These are phyloP conservation scores for Xylaria castorea DNA, from an alignment of 495 filamentous ascomycete genomes.

Conservation along the genomic window DNA sequence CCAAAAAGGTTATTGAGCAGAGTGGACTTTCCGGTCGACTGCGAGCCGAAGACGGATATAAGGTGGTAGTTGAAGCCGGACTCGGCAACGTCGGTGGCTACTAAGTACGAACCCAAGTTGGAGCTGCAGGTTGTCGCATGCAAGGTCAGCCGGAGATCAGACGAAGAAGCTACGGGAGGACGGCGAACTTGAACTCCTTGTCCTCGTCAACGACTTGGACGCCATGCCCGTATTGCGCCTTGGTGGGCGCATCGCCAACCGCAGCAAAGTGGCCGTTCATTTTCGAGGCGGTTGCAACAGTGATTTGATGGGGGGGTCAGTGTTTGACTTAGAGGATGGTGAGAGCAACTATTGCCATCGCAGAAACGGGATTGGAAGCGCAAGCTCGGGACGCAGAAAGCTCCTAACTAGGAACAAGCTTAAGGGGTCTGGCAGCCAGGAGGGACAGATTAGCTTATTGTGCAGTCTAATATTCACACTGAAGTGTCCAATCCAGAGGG, in stretches of 20 bases:
- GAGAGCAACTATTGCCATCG: conserved; percentile 33
- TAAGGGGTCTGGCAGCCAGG: conserved; percentile 13
- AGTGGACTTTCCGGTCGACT: conserved; percentile 98
- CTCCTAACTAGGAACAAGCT: conserved; percentile 20
- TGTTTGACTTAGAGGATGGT: conserved; percentile 30
- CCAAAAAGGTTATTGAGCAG: conserved; percentile 95
- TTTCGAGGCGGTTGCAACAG: conserved; percentile 34
- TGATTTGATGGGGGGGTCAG: not conserved
- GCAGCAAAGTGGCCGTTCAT: conserved; percentile 91
- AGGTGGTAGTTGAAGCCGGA: conserved; percentile 98
- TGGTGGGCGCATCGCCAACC: conserved; percentile 69
- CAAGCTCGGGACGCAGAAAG: conserved; percentile 22
- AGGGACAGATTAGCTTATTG: conserved; percentile 12
- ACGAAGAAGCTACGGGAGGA: conserved; percentile 23
- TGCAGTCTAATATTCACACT: conserved; percentile 16
- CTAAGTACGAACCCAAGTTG: conserved; percentile 81
- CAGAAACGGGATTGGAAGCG: conserved; percentile 18
- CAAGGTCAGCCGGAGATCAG: conserved; percentile 27
- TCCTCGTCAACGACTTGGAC: conserved; percentile 96
- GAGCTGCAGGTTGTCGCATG: conserved; percentile 56
- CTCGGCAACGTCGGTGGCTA: conserved; percentile 75
- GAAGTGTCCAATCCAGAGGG: conserved; percentile 9
- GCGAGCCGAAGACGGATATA: conserved; percentile 97
- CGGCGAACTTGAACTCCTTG: conserved; percentile 90
- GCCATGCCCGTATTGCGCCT: conserved; percentile 84